Base-by-base conservation (phyloP, 2,329 filamentous ascomycete species). In the Pseudopyricularia javanii region DNA sequence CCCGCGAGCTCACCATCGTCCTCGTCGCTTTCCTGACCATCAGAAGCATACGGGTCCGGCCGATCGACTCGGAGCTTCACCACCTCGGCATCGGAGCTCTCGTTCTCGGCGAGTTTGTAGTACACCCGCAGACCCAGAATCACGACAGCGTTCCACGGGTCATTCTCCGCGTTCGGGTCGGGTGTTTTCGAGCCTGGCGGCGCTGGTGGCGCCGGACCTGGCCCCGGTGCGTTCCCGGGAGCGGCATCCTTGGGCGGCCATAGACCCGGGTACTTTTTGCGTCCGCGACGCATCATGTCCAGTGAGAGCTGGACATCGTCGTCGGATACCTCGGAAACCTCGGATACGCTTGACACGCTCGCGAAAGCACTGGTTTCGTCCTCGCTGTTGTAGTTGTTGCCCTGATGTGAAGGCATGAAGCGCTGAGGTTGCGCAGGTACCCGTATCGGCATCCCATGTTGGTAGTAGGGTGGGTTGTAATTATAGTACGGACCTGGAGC, bases 91-190 rank as follows among this genome's bases (percentile, higher is more conserved):
- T 55, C 49, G 40, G 52, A 28, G 12, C 53, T 55, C n/a, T 34
- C 54, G 11, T 51, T 55, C 14, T 55, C 55, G 1, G 47, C 52
- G 7, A 62, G 66, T 56, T 73, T 74, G 63, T 76, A 73, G 62
- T 82, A 83, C 7, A 84, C 72, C 20, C 78, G 72, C 53, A 84
- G 64, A 0, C 80, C 79, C 0, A 83, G 73, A 14, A 82, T 78
- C 15, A 72, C 77, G 11, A 83, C 71, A 1, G 80, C 79, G 60
- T 83, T 83, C 80, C 80, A 84, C 0, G 78, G 74, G 28, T 80
- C 73, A 32, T 66, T 68, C 59, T 76, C 73, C 33, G 73, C 73
- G 55, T 74, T 72, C 28, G 68, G 67, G 22, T 73, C 70, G 11
- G 11, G 17, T 4, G 15, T 20, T 20, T 40, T 15, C 43, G 20